These are phyloP conservation scores for Wallacemonas collosoma DNA, from an alignment of 208 protist genomes.

Conservation along the genomic window DNA sequence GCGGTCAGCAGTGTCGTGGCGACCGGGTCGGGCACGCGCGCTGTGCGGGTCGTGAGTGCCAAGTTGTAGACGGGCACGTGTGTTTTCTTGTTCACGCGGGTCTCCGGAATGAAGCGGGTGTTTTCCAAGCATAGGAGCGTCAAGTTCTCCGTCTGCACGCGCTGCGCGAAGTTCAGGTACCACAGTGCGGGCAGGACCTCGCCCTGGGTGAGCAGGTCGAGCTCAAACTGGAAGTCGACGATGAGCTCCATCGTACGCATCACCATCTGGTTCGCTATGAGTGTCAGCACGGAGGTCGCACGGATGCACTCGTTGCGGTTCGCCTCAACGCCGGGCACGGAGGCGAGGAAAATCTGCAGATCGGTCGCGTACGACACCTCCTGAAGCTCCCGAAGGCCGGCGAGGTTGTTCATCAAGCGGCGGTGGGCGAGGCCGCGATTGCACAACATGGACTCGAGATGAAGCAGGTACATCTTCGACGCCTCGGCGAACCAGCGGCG, in stretches of 20 bases:
- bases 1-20: conserved; percentile 54
- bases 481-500: conserved; percentile 65
- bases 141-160: conserved; percentile 73
- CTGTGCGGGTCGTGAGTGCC: conserved; percentile 66
- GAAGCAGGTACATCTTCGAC: conserved; percentile 66
- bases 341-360: conserved; percentile 68
- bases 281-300: conserved; percentile 60
- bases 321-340: conserved; percentile 47
- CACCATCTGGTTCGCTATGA: conserved; percentile 69
- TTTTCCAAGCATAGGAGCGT: conserved; percentile 50
- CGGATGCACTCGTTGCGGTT: conserved; percentile 39
- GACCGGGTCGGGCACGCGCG: conserved; percentile 39
- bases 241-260: conserved; percentile 75
- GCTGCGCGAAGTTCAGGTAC: conserved; percentile 77
- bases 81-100: conserved; percentile 78
- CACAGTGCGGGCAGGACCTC: conserved; percentile 77
- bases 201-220: conserved; percentile 72
- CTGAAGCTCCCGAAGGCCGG: conserved; percentile 59
- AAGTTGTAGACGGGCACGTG: conserved; percentile 79
- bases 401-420: conserved; percentile 73
- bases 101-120: conserved; percentile 66
- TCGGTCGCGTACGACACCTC: conserved; percentile 74
- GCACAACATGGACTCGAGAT: conserved; percentile 87
- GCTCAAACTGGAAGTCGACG: conserved; percentile 70
- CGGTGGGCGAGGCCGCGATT: conserved; percentile 83